Percentiles rank a stretch among this genome's conserved stretches.
Conservation (phyloP, 805 yeast genomes). For the Cyberlindnera saturnus region DNA sequence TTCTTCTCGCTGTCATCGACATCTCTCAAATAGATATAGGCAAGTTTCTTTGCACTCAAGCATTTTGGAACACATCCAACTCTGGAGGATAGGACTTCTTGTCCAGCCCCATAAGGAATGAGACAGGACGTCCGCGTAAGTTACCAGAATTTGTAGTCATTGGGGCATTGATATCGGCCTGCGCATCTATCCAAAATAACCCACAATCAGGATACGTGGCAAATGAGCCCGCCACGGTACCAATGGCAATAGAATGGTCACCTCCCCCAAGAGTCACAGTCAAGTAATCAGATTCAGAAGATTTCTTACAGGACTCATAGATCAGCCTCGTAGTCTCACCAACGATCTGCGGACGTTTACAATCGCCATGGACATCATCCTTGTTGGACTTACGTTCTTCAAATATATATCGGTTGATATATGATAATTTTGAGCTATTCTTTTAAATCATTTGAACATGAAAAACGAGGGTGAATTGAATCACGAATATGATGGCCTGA, state of each 20-base stretch:
- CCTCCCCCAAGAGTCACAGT: conserved; percentile 95
- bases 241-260: conserved; percentile 94
- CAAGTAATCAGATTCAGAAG: conserved; percentile 44
- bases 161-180: conserved; percentile 93
- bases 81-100: conserved; percentile 61
- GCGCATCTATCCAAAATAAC: conserved; percentile 95
- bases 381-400: conserved; percentile 33
- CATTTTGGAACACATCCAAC: conserved; percentile 74
- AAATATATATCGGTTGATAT: conserved; percentile 16
- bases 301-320: conserved; percentile 50
- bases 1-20: conserved; percentile 82
- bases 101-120: conserved; percentile 83
- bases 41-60: conserved; percentile 64
- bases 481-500: no score
- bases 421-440: no score
- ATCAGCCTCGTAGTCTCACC: conserved; percentile 63
- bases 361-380: conserved; percentile 47
- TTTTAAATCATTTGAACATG: no score
- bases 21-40: conserved; percentile 92
- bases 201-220: conserved; percentile 80
- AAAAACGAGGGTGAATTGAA: no score
- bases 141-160: conserved; percentile 80
- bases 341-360: conserved; percentile 74
- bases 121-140: conserved; percentile 94
- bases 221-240: conserved; percentile 81